Evolutionary conservation across 1,284 basidiomycete species (phyloP).

Genomic region (Pulchroboletus neoregius): DNA sequence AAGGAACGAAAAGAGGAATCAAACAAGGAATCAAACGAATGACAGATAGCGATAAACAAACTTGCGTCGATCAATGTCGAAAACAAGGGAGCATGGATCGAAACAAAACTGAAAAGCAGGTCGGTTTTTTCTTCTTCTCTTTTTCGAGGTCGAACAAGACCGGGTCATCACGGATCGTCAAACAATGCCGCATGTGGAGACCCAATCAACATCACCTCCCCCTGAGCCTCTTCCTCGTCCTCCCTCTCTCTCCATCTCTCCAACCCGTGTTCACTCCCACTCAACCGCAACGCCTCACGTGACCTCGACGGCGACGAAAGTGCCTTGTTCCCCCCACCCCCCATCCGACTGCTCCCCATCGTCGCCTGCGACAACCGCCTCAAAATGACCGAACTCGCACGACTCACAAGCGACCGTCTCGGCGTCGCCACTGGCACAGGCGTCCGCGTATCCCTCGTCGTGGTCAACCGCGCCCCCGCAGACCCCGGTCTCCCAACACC

Average conservation of each 20-base stretch:
- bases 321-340: not conserved
- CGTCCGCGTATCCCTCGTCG: not conserved
- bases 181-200: slow-evolving; percentile 2
- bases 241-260: slow-evolving; percentile 12
- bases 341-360: not conserved
- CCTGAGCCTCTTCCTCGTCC: too few species aligned
- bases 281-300: slow-evolving; percentile 3
- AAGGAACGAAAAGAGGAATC: too few species aligned
- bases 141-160: too few species aligned
- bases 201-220: slow-evolving; percentile 23
- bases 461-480: slow-evolving; percentile 23
- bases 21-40: too few species aligned
- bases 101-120: too few species aligned
- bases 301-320: slow-evolving; percentile 1
- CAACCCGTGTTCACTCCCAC: not conserved
- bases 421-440: not conserved
- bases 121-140: too few species aligned
- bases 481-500: slow-evolving; percentile 19
- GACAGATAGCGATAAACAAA: too few species aligned
- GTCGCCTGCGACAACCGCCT: slow-evolving; percentile 25
- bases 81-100: too few species aligned
- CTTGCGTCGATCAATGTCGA: too few species aligned
- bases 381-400: slow-evolving; percentile 28
- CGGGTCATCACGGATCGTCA: slow-evolving; percentile 2
- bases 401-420: slow-evolving; percentile 23